Base-by-base conservation (phyloP, 192 early-diverging fungal species). In the Phycomyces nitens region DNA sequence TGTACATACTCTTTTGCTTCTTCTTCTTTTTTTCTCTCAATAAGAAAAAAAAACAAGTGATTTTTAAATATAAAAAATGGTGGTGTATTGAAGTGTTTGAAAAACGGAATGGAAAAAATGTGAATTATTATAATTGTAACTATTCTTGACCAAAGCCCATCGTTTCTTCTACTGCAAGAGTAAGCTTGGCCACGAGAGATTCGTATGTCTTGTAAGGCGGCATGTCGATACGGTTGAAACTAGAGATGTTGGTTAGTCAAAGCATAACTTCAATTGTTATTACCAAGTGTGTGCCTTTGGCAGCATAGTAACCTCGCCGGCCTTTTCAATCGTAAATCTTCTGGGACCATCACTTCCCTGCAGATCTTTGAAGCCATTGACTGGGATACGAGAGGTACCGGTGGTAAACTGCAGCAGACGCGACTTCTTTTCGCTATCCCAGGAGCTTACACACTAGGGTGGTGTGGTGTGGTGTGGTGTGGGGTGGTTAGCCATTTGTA, bases 361-460 rank as follows among this genome's bases (percentile, higher is more conserved):
- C 50, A 99, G 73, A 70, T 99, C 96, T 69, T 96, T 99, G 79
- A 99, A 99, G 5, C 96, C 96, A 65, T 97, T 99, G 69, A 99
- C 95, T 2, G 96, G 96, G 65, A 99, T 96, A 40, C 96, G 88
- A 26, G 93, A 96, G 0, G 96, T 99, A 21, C 96, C 96, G 5
- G 96, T 99, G 0, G 95, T 93, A 76, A 99, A 99, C 80, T 99
- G 96, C 42, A 99, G 80, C 69, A 99, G 69, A 53, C 95, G 89
- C 11, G 92, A 87, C 73, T 92, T 92, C 88, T 94, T 95, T 80
- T 99, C 96, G 20, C 83, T 79, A 65, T 99, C 96, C 90, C 89
- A 93, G 34, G 79, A 79, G 21, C 78, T 62, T 29, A 98, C 86
- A 68, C 88, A 94, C 83, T 84, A 63, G 3, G 2, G 7, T 34